phyloP scores from a whole-genome alignment of 2,329 filamentous ascomycete species.

The Amesomyces nigricolor region DNA sequence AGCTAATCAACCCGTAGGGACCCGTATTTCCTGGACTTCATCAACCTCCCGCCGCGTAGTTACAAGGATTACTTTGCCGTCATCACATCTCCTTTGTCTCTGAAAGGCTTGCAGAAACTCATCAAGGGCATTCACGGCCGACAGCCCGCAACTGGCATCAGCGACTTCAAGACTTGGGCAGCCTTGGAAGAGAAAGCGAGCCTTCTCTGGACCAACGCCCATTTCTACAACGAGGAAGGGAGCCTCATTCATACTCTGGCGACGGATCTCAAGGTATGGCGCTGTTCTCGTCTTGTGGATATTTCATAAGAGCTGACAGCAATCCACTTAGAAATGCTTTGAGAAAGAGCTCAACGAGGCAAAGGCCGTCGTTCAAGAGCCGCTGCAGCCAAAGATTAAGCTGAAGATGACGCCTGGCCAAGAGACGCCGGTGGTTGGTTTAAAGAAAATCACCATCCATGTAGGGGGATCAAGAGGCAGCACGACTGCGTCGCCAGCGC shows the following conservation, averaged over 20 bases:
- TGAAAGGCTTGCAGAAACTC: conserved; percentile 71
- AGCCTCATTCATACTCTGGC: conserved; percentile 78
- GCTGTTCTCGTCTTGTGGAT: not conserved
- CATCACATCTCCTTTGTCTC: conserved; percentile 73
- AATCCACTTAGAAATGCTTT: conserved; percentile 56
- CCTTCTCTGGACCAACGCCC: conserved; percentile 81
- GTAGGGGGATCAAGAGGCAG: conserved; percentile 54
- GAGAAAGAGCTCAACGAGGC: conserved; percentile 63
- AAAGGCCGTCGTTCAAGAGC: conserved; percentile 65
- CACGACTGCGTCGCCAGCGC: conserved; percentile 49
- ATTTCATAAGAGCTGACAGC: not conserved
- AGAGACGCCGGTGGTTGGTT: conserved; percentile 38
- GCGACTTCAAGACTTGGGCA: conserved; percentile 75
- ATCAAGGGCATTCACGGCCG: conserved; percentile 68
- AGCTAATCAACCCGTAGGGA: conserved; percentile 46
- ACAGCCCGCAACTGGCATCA: conserved; percentile 55
- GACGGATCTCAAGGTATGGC: conserved; percentile 66
- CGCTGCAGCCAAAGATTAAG: conserved; percentile 71
- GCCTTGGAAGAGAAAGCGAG: conserved; percentile 74
- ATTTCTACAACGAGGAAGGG: conserved; percentile 85
- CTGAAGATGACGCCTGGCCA: conserved; percentile 58
- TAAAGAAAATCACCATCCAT: conserved; percentile 66
- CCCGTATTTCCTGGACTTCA: conserved; percentile 65
- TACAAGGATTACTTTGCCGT: conserved; percentile 82
- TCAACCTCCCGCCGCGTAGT: conserved; percentile 68